Evolutionary conservation across 2,329 filamentous ascomycete genomes (phyloP).

Genomic region (Alternaria atra): DNA sequence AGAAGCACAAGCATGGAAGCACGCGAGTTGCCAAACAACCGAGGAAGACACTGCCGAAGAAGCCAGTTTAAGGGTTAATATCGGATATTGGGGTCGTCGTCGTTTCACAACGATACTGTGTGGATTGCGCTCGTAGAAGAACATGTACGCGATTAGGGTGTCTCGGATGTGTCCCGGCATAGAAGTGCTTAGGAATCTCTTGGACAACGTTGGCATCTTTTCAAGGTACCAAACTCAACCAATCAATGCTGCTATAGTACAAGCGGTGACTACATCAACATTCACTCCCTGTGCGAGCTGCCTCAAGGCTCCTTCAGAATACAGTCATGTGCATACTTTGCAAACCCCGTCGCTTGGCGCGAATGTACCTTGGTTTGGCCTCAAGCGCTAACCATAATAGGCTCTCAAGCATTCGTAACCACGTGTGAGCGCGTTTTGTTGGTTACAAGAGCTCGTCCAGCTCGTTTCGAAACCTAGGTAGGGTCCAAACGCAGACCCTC

Average conservation of each 20-base stretch:
- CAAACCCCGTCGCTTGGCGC: neutral
- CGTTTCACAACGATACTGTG: neutral
- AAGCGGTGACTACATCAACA: neutral
- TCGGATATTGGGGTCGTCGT: neutral
- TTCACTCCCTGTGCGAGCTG: neutral
- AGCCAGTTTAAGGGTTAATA: neutral
- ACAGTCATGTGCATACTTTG: neutral
- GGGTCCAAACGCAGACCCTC: slow-evolving; percentile 6
- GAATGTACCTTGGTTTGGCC: neutral
- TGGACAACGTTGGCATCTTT: neutral
- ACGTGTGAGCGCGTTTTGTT: slow-evolving; percentile 4
- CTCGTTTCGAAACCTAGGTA: neutral
- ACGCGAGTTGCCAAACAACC: neutral
- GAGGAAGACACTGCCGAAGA: neutral
- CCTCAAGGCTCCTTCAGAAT: neutral
- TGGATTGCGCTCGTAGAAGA: neutral
- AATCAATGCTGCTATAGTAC: neutral
- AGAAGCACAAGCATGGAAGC: slow-evolving; percentile 1
- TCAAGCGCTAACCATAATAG: slow-evolving; percentile 12
- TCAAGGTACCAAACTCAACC: neutral
- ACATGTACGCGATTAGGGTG: neutral
- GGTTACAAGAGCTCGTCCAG: neutral
- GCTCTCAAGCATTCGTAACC: slow-evolving; percentile 5
- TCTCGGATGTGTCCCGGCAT: neutral
- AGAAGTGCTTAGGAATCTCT: neutral